These are phyloP conservation scores for Albophoma yamanashiensis DNA, from an alignment of 2,329 filamentous ascomycete species.

Conservation along the genomic window DNA sequence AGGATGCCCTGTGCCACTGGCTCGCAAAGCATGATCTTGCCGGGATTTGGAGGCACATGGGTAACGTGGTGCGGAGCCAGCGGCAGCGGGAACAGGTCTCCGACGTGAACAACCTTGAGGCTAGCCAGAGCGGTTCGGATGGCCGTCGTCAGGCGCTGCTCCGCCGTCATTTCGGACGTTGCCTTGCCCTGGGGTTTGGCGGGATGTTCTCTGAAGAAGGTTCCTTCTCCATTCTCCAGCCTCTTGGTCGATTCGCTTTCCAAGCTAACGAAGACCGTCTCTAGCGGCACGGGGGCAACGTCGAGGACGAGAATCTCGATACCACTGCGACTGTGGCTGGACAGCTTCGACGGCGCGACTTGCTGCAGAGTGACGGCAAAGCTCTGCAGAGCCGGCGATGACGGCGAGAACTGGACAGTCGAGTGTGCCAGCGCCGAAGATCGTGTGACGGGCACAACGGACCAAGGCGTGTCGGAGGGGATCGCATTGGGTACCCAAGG, in stretches of 20 bases:
- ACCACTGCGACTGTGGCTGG: constrained; percentile 59
- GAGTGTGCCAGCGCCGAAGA: constrained; percentile 59
- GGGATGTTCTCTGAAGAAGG: constrained; percentile 60
- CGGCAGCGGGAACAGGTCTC: constrained; percentile 68
- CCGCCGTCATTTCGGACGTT: constrained; percentile 26
- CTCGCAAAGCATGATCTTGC: constrained; percentile 85
- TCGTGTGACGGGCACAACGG: constrained; percentile 64
- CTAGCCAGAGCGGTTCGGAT: constrained; percentile 65
- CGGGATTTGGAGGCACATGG: constrained; percentile 72
- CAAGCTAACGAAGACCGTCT: constrained; percentile 78
- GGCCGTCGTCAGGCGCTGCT: constrained; percentile 51
- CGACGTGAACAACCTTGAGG: constrained; percentile 69
- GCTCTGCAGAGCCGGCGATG: constrained; percentile 63
- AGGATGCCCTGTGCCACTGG: constrained; percentile 84
- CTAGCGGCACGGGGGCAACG: constrained; percentile 67
- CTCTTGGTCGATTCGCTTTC: constrained; percentile 72
- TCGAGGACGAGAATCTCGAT: constrained; percentile 80
- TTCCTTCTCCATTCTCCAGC: constrained; percentile 73
- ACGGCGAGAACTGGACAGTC: constrained; percentile 68
- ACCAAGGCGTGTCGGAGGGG: constrained; percentile 63
- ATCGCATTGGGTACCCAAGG: constrained; percentile 55
- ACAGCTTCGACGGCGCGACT: constrained; percentile 64
- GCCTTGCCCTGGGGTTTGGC: constrained; percentile 25
- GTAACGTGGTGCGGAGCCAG: constrained; percentile 79
- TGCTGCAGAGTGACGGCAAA: constrained; percentile 66